These are phyloP conservation scores for Venturia oleaginea DNA, from an alignment of 2,329 filamentous ascomycete genomes.

Conservation along the genomic window DNA sequence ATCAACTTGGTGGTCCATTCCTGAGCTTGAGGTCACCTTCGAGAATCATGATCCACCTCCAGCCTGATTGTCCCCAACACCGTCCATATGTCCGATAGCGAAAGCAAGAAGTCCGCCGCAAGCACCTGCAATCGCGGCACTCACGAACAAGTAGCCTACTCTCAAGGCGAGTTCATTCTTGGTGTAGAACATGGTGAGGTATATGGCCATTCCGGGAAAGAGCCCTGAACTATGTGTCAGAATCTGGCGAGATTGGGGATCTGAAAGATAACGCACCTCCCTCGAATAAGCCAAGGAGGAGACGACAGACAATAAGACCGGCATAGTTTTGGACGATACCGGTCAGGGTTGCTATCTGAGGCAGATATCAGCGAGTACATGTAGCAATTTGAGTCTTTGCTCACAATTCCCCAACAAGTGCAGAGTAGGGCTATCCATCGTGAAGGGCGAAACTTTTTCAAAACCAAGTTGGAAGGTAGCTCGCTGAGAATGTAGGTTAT, in stretches of 20 bases:
- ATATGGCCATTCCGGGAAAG: slow-evolving; percentile 59
- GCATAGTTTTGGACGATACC: slow-evolving; percentile 59
- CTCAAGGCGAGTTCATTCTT: slow-evolving; percentile 63
- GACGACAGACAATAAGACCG: slow-evolving; percentile 56
- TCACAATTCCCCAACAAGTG: slow-evolving; percentile 48
- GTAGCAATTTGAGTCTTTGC: background rate
- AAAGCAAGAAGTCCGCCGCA: slow-evolving; percentile 66
- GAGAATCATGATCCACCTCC: slow-evolving; percentile 62
- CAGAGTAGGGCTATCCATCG: slow-evolving; percentile 53
- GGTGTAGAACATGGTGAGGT: slow-evolving; percentile 69
- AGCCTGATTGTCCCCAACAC: slow-evolving; percentile 54
- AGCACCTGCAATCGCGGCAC: slow-evolving; percentile 61
- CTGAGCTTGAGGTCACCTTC: slow-evolving; percentile 42
- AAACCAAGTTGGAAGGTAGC: slow-evolving; percentile 37
- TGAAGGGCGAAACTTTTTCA: slow-evolving; percentile 37
- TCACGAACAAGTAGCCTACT: slow-evolving; percentile 61
- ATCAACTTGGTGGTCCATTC: background rate
- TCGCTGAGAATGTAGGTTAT: slow-evolving; percentile 38
- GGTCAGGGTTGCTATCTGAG: slow-evolving; percentile 48
- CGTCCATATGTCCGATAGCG: slow-evolving; percentile 65
- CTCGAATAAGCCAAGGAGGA: slow-evolving; percentile 61
- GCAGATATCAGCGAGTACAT: background rate
- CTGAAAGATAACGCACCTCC: slow-evolving; percentile 38
- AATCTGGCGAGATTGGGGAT: too few species aligned
- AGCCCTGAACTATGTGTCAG: slow-evolving; percentile 23